A percentile compares a stretch with the other conserved stretches of the same genome.
Conservation (phyloP, 169 alveolate species). For the Eimeria praecox region DNA sequence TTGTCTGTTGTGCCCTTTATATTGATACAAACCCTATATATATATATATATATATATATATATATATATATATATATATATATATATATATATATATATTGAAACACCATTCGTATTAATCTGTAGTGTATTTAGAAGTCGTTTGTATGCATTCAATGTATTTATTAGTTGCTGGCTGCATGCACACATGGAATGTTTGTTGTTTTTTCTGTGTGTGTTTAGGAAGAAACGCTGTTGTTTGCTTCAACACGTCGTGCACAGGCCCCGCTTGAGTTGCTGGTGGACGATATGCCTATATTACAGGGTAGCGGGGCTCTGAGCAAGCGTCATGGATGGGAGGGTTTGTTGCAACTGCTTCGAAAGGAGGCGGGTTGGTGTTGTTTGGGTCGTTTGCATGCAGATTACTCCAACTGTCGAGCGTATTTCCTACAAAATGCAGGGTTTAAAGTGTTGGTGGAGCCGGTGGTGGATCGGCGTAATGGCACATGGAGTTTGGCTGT, state of each 20-base stretch:
- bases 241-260: conserved; percentile 68
- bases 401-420: conserved; percentile 76
- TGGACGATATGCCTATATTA: conserved; percentile 75
- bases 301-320: conserved; percentile 7
- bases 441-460: conserved; percentile 86
- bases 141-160: background rate
- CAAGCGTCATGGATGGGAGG: conserved; percentile 27
- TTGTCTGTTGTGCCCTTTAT: no score
- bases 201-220: background rate
- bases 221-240: conserved; percentile 62
- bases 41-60: no score
- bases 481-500: conserved; percentile 86
- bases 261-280: conserved; percentile 69
- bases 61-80: no score
- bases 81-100: no score
- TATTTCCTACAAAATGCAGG: conserved; percentile 82
- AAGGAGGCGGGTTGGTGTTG: conserved; percentile 81
- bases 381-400: conserved; percentile 80
- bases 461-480: conserved; percentile 83
- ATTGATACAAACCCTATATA: no score
- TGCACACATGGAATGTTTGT: background rate
- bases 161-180: background rate
- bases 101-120: no score
- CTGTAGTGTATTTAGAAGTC: no score
- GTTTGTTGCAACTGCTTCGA: conserved; percentile 62